Evolutionary conservation across 352 stramenopile species (phyloP), one percentile per base, ranked within the genome.

Genomic region (Chrysophaeum taylorii): DNA sequence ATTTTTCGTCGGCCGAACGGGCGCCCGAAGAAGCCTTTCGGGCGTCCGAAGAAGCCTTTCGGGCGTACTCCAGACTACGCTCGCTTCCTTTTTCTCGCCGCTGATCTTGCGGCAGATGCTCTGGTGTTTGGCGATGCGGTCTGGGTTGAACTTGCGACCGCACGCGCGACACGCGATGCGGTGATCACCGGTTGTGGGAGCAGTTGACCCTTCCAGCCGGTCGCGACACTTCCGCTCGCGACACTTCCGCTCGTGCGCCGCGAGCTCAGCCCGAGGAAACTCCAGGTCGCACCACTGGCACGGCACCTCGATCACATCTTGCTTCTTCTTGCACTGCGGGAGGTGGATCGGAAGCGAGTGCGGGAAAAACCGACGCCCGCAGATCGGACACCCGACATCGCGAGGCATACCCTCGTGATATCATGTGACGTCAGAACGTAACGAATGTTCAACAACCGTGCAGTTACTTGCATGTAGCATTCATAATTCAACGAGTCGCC

Each of bases 281-380:
- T 35, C 33, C 33, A 7, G 4, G 57, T 66, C 57, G 57, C 57
- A 66, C 33, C 33, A 9, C 57, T 9, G 57, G 57, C 57, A 66
- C 33, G 57, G 57, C 33, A 66, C 52, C 52, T 63, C 52, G 52
- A 63, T n/a, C 5, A 25, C 14, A 2, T 42, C 4, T 18, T 36
- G 36, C 57, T 66, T 66, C 33, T 27, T 27, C 57, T 66, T 2
- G 57, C 57, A 66, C 57, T 66, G 57, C 33, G 57, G 57, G 14
- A 66, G 57, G 57, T 66, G 57, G 31, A 66, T 66, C 21, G 31
- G 31, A 2, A 66, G 35, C 33, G 57, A 66, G 31, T 66, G 57
- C 31, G 25, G 2, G 36, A 66, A 66, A n/a, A 45, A 66, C 31
- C 57, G 9, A 4, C 27, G 15, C 14, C 57, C 57, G 57, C 57